Conservation (phyloP, 2,329 filamentous ascomycete genomes). For the Penicillium polonicum region DNA sequence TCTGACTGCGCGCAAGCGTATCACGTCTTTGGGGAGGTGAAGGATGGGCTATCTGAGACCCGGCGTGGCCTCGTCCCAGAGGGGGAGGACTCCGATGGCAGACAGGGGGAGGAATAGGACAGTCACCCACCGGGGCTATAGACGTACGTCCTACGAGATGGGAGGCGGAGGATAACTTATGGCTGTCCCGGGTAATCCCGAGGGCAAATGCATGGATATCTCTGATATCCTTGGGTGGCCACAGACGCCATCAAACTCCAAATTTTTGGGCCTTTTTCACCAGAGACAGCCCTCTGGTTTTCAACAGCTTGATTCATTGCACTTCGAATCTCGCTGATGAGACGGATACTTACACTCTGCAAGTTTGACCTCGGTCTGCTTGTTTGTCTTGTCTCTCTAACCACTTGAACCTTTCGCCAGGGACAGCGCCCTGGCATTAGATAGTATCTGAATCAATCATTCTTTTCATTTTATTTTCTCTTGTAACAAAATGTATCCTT, state of each 20-base stretch:
- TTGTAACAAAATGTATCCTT: neutral
- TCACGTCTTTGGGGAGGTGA: neutral
- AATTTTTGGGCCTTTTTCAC: constrained; percentile 1
- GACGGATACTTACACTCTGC: neutral
- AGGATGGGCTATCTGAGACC: constrained; percentile 1
- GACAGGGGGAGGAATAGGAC: neutral
- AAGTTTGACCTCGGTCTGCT: neutral
- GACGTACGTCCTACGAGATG: neutral
- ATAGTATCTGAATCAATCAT: neutral
- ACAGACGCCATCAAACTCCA: neutral
- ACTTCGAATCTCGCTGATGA: neutral
- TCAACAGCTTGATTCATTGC: neutral
- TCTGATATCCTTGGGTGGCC: neutral
- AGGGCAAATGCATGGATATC: neutral
- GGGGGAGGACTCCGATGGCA: neutral
- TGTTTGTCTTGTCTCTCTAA: neutral
- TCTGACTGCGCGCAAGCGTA: neutral
- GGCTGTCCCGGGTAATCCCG: neutral
- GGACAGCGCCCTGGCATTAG: neutral
- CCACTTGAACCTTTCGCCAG: neutral
- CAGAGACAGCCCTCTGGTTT: constrained; percentile 1
- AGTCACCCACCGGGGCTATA: neutral
- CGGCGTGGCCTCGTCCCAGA: neutral
- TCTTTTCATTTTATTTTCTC: neutral
- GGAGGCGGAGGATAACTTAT: neutral